A percentile compares a stretch with the other conserved stretches of the same genome.
Evolutionary conservation across 2,329 filamentous ascomycete species (phyloP).

Genomic region (Aspergillus bombycis): DNA sequence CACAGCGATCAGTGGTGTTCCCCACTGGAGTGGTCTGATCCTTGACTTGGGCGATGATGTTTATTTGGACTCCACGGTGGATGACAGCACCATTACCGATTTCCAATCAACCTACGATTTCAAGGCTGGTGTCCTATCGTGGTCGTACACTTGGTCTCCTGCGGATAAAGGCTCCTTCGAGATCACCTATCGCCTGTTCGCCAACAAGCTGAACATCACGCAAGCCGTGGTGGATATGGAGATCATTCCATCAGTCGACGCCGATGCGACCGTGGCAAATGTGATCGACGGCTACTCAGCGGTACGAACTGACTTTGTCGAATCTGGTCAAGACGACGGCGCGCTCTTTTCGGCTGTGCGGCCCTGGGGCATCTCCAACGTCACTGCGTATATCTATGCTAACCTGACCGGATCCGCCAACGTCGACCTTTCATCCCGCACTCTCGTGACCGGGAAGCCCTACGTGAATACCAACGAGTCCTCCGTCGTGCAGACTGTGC

Average conservation of each 20-base stretch:
- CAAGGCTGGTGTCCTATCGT: constrained; percentile 64
- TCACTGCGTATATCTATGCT: constrained; percentile 63
- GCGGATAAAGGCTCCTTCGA: constrained; percentile 53
- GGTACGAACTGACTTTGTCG: constrained; percentile 63
- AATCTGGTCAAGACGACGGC: constrained; percentile 58
- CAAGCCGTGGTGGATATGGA: constrained; percentile 63
- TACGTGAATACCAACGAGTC: constrained; percentile 62
- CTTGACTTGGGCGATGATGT: constrained; percentile 58
- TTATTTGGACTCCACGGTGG: constrained; percentile 64
- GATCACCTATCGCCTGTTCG: constrained; percentile 67
- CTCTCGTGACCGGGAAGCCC: constrained; percentile 48
- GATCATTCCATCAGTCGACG: constrained; percentile 57
- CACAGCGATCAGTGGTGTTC: constrained; percentile 71
- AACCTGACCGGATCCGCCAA: constrained; percentile 44
- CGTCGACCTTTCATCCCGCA: constrained; percentile 48
- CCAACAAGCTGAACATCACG: constrained; percentile 65
- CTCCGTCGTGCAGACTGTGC: constrained; percentile 65
- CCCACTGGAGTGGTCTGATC: constrained; percentile 67
- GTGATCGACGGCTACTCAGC: constrained; percentile 69
- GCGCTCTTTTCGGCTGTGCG: constrained; percentile 68
- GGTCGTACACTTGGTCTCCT: constrained; percentile 70
- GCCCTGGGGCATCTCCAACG: constrained; percentile 63
- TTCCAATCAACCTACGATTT: constrained; percentile 67
- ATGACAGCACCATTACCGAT: constrained; percentile 60
- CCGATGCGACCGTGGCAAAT: constrained; percentile 65